Evolutionary conservation across 768 basidiomycete species (phyloP).

Genomic region (Pisolithus albus): DNA sequence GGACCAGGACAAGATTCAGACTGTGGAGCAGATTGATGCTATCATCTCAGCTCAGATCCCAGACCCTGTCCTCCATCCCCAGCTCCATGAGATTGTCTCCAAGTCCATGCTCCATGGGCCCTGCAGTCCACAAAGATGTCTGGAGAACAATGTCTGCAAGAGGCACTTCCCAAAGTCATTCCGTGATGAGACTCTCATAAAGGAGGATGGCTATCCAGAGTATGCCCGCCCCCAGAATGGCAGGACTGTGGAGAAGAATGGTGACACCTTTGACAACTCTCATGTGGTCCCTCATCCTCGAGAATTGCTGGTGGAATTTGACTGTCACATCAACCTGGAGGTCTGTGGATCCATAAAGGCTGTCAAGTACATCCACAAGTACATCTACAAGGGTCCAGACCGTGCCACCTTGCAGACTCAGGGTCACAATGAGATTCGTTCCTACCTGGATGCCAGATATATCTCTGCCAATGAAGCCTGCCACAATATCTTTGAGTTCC

Average conservation of each 20-base stretch:
- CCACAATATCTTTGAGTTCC: conserved; percentile 30
- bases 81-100: conserved; percentile 34
- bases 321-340: conserved; percentile 48
- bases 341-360: conserved; percentile 28
- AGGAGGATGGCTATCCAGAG: conserved; percentile 34
- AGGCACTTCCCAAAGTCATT: conserved; percentile 40
- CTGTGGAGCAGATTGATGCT: conserved; percentile 33
- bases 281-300: conserved; percentile 37
- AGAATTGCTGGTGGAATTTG: conserved; percentile 26
- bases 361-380: conserved; percentile 33
- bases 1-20: conserved; percentile 25
- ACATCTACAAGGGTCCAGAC: conserved; percentile 42
- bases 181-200: conserved; percentile 26
- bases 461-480: conserved; percentile 30
- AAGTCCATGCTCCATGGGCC: conserved; percentile 43
- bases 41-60: conserved; percentile 39
- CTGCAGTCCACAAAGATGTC: conserved; percentile 26
- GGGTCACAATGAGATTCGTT: conserved; percentile 28
- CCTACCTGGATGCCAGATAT: conserved; percentile 34
- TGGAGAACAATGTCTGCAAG: conserved; percentile 35
- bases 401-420: conserved; percentile 29
- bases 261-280: conserved; percentile 28
- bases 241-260: conserved; percentile 13
- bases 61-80: conserved; percentile 31
- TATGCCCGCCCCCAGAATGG: conserved; percentile 33